These are phyloP conservation scores for Oxyria digyna DNA, from an alignment of 148 eudicot species.

Conservation along the genomic window DNA sequence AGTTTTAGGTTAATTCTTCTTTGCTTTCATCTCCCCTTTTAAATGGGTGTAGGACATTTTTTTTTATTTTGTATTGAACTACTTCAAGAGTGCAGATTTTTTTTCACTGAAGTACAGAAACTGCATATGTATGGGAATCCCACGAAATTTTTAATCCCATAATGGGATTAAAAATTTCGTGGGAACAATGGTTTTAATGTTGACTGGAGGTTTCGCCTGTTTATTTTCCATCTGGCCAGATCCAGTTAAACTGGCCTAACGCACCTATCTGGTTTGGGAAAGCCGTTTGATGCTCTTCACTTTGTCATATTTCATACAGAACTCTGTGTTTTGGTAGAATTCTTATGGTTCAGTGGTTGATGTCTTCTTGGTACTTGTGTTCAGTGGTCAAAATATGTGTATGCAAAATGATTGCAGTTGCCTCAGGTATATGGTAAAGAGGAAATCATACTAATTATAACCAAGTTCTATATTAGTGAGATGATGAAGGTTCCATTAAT, in stretches of 20 bases:
- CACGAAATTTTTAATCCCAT: no score
- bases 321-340: neutral
- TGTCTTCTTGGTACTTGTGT: slow-evolving; percentile 1
- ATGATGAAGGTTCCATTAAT: neutral
- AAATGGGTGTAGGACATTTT: neutral
- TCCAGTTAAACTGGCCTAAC: neutral
- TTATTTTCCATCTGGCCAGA: neutral
- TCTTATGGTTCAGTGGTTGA: neutral
- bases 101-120: neutral
- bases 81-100: neutral
- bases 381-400: neutral
- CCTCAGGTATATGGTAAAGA: neutral
- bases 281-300: neutral
- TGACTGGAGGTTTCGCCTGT: neutral
- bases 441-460: neutral
- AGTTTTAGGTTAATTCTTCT: neutral
- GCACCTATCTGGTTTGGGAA: neutral
- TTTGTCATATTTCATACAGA: neutral
- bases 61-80: neutral
- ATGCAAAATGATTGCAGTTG: neutral
- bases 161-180: neutral
- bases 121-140: no score
- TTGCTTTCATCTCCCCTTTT: neutral
- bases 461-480: neutral
- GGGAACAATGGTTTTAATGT: neutral